These are phyloP conservation scores for Salvia sclarea DNA, from an alignment of 305 asterid species.

Conservation along the genomic window DNA sequence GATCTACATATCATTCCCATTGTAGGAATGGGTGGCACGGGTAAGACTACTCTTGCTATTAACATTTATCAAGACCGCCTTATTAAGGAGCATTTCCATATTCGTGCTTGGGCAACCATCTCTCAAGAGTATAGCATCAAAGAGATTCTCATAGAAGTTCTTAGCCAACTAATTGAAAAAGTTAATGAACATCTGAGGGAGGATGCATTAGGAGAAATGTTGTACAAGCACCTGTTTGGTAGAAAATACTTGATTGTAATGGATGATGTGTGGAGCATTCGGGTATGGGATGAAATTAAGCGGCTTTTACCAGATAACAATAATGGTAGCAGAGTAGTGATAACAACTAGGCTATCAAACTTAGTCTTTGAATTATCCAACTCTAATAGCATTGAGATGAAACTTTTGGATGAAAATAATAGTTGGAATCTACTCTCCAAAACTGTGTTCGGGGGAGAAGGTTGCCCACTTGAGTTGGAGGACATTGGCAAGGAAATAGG, in stretches of 20 bases:
- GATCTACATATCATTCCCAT: neutral
- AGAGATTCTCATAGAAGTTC: neutral
- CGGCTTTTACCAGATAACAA: too few relatives aligned
- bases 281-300: too few relatives aligned
- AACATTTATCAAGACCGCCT: neutral
- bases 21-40: neutral
- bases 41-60: neutral
- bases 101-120: neutral
- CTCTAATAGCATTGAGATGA: neutral
- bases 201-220: neutral
- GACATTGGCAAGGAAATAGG: neutral
- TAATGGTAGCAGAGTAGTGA: neutral
- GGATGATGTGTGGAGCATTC: too few relatives aligned
- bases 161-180: neutral
- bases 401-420: neutral
- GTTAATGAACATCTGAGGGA: too few relatives aligned
- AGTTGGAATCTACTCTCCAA: constrained; percentile 3
- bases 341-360: neutral
- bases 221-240: neutral
- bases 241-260: too few relatives aligned
- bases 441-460: too few relatives aligned
- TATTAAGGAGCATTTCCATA: too few relatives aligned
- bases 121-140: too few relatives aligned
- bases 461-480: neutral
- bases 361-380: neutral